A percentile compares a stretch with the other conserved stretches of the same genome.
Conservation (phyloP, 1,139 yeast genomes). For the Yamadazyma songkhlaensis region DNA sequence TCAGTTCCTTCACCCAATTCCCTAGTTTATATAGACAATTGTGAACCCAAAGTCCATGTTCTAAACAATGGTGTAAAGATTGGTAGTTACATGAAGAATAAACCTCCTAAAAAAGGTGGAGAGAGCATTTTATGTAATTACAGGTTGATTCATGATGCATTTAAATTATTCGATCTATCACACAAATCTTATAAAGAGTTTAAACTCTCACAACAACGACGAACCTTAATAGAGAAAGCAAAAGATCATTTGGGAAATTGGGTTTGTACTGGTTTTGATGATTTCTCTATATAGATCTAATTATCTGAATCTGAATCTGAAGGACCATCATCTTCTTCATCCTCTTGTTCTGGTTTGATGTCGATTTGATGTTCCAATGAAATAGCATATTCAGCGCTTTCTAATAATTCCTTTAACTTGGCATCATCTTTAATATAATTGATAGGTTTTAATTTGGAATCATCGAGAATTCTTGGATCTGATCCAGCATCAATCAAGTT, state of each 20-base stretch:
- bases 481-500: constrained; percentile 90
- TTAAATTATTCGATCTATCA: neutral
- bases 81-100: constrained; percentile 46
- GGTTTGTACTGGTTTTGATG: constrained; percentile 29
- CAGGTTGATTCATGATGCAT: constrained; percentile 18
- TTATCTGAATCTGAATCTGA: constrained; percentile 21
- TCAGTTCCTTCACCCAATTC: constrained; percentile 36
- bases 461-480: constrained; percentile 57
- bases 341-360: constrained; percentile 19
- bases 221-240: constrained; percentile 21
- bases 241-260: constrained; percentile 26
- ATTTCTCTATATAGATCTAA: constrained; percentile 5
- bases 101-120: constrained; percentile 45
- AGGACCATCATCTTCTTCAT: constrained; percentile 25
- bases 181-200: constrained; percentile 21
- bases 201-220: constrained; percentile 25
- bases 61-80: constrained; percentile 54
- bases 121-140: constrained; percentile 40
- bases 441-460: constrained; percentile 60
- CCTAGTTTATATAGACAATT: constrained; percentile 27
- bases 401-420: constrained; percentile 57
- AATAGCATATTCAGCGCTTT: constrained; percentile 78
- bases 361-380: constrained; percentile 34
- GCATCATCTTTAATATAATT: constrained; percentile 60
- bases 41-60: constrained; percentile 28